Percentiles rank a stretch among this genome's conserved stretches.
Evolutionary conservation across 306 rosid genomes (phyloP).

Genomic region (Gastrolobium villosum): DNA sequence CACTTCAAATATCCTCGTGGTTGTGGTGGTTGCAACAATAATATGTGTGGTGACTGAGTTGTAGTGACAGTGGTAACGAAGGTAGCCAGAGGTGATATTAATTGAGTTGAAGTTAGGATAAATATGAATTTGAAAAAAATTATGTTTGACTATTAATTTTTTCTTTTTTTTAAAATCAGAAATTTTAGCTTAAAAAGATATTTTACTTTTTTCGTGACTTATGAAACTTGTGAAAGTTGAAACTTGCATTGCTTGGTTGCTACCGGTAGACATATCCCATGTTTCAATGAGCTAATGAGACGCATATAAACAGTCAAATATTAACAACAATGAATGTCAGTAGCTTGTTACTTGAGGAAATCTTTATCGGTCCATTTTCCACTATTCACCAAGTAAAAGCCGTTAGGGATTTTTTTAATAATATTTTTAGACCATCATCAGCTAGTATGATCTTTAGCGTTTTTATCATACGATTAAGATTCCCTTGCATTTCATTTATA

Average conservation of each 20-base stretch:
- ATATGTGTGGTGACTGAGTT: too few species aligned
- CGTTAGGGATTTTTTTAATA: slow-evolving; percentile 24
- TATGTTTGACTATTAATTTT: too few species aligned
- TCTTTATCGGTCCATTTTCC: slow-evolving; percentile 39
- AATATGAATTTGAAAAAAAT: too few species aligned
- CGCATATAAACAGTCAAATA: slow-evolving; percentile 8
- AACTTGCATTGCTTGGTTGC: slow-evolving; percentile 34
- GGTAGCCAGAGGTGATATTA: too few species aligned
- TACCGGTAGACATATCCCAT: slow-evolving; percentile 49
- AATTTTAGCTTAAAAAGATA: too few species aligned
- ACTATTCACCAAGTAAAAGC: slow-evolving; percentile 39
- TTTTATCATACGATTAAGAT: slow-evolving; percentile 13
- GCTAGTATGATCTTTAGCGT: slow-evolving; percentile 25
- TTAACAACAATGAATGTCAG: slow-evolving; percentile 25
- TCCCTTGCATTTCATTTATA: not conserved
- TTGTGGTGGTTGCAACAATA: too few species aligned
- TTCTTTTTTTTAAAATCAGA: too few species aligned
- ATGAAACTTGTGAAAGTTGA: not conserved
- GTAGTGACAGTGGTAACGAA: too few species aligned
- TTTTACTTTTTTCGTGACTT: not conserved
- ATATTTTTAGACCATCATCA: slow-evolving; percentile 17
- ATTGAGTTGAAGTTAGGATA: too few species aligned
- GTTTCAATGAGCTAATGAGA: slow-evolving; percentile 39
- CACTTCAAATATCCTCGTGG: too few species aligned
- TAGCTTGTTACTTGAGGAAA: slow-evolving; percentile 48